Percentiles rank a stretch among this genome's conserved stretches.
These are phyloP conservation scores for Ophiostoma triangulosporum DNA, from an alignment of 2,329 filamentous ascomycete species.

Conservation along the genomic window DNA sequence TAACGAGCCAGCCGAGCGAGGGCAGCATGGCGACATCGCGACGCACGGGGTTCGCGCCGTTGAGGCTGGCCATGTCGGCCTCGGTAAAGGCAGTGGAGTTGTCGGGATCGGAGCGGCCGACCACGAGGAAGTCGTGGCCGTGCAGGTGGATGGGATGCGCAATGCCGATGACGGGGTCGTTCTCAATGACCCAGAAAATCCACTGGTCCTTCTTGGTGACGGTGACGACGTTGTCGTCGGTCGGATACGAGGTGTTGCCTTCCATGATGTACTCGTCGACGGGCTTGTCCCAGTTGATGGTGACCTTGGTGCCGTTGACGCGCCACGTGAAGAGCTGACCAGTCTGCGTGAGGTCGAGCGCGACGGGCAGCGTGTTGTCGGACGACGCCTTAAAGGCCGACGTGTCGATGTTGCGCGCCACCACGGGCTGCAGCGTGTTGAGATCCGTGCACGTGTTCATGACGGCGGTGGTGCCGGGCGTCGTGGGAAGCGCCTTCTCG, in stretches of 20 bases:
- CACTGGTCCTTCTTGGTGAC: constrained; percentile 12
- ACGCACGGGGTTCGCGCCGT: constrained; percentile 27
- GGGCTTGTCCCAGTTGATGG: constrained; percentile 25
- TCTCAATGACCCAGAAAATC: constrained; percentile 13
- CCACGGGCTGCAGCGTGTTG: constrained; percentile 12
- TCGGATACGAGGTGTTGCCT: constrained; percentile 12
- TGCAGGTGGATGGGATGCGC: constrained; percentile 16
- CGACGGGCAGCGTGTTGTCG: constrained; percentile 11
- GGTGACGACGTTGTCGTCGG: constrained; percentile 7
- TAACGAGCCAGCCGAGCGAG: constrained; percentile 27
- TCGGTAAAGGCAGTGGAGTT: constrained; percentile 7
- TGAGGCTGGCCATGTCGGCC: constrained; percentile 15
- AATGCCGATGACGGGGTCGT: constrained; percentile 5
- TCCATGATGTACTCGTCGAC: constrained; percentile 21
- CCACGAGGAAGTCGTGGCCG: constrained; percentile 18
- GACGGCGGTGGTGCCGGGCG: constrained; percentile 17
- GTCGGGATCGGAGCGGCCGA: constrained; percentile 14
- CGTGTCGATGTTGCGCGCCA: constrained; percentile 10
- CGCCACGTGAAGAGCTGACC: constrained; percentile 22
- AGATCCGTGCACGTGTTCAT: constrained; percentile 13
- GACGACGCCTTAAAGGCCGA: constrained; percentile 9
- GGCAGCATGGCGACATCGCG: constrained; percentile 32
- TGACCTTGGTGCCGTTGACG: constrained; percentile 19
- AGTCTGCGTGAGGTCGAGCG: constrained; percentile 17
- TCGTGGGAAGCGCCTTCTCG: constrained; percentile 18